These are phyloP conservation scores for Penicillium lividum DNA, from an alignment of 495 filamentous ascomycete genomes.

Conservation along the genomic window DNA sequence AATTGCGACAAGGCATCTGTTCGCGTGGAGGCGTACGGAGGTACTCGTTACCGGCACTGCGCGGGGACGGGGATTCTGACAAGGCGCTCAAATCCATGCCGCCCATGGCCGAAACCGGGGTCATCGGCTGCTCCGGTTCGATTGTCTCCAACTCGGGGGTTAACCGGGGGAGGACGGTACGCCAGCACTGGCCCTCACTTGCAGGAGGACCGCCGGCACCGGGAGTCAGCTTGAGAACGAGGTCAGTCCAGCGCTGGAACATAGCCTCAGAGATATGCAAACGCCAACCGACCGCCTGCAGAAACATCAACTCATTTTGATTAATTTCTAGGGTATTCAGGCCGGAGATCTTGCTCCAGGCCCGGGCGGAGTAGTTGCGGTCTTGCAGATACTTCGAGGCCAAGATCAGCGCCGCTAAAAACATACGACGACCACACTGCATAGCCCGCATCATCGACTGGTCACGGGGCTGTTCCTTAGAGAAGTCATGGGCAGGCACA, in stretches of 20 bases:
- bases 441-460: slow-evolving; percentile 73
- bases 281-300: slow-evolving; percentile 87
- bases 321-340: slow-evolving; percentile 90
- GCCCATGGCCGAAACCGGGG: slow-evolving; percentile 30
- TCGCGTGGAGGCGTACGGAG: slow-evolving; percentile 34
- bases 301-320: slow-evolving; percentile 91
- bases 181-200: slow-evolving; percentile 61
- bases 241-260: slow-evolving; percentile 90
- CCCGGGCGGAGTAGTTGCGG: slow-evolving; percentile 93
- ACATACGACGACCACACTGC: slow-evolving; percentile 97
- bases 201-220: slow-evolving; percentile 36
- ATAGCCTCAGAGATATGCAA: slow-evolving; percentile 86
- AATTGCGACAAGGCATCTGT: slow-evolving; percentile 45
- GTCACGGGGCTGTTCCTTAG: slow-evolving; percentile 82
- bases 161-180: slow-evolving; percentile 71
- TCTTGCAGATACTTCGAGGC: slow-evolving; percentile 98
- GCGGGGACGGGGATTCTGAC: slow-evolving; percentile 39
- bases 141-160: slow-evolving; percentile 62
- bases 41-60: slow-evolving; percentile 27
- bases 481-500: slow-evolving; percentile 80
- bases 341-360: slow-evolving; percentile 98
- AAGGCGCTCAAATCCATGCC: slow-evolving; percentile 32
- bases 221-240: slow-evolving; percentile 83
- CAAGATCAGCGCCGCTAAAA: slow-evolving; percentile 87
- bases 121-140: slow-evolving; percentile 35